Evolutionary conservation across 129 eudicot species (phyloP).

Genomic region (Saposhnikovia divaricata): DNA sequence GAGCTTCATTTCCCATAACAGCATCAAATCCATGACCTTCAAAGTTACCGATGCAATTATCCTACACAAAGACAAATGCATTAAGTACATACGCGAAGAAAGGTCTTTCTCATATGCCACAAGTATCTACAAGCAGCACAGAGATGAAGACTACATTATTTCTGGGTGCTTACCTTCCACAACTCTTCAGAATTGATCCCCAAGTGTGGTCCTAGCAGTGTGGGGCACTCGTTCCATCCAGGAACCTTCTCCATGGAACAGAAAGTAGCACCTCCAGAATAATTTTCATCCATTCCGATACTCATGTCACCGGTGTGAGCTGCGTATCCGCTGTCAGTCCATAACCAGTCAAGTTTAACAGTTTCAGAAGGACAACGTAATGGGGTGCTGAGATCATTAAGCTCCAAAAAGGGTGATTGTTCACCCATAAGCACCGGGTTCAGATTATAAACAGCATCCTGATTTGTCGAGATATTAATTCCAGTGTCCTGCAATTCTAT

Average conservation of each 20-base stretch:
- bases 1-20: background rate
- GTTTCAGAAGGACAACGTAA: constrained; percentile 16
- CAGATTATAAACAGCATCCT: constrained; percentile 6
- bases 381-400: constrained; percentile 28
- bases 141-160: background rate
- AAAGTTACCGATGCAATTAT: background rate
- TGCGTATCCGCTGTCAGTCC: background rate
- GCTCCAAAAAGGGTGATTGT: constrained; percentile 22
- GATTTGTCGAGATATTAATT: constrained; percentile 9
- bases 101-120: background rate
- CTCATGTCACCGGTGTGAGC: background rate
- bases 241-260: constrained; percentile 12
- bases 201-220: background rate
- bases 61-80: constrained; percentile 11
- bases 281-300: background rate
- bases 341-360: constrained; percentile 1
- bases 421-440: constrained; percentile 4
- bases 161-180: constrained; percentile 18
- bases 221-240: constrained; percentile 4
- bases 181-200: constrained; percentile 9
- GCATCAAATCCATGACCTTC: constrained; percentile 1
- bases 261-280: constrained; percentile 3
- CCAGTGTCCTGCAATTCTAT: constrained; percentile 10
- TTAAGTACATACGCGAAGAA: background rate
- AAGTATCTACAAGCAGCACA: background rate